Evolutionary conservation across 495 filamentous ascomycete genomes (phyloP), one percentile per base, ranked within the genome.

Genomic region (Penicillium atrosanguineum): DNA sequence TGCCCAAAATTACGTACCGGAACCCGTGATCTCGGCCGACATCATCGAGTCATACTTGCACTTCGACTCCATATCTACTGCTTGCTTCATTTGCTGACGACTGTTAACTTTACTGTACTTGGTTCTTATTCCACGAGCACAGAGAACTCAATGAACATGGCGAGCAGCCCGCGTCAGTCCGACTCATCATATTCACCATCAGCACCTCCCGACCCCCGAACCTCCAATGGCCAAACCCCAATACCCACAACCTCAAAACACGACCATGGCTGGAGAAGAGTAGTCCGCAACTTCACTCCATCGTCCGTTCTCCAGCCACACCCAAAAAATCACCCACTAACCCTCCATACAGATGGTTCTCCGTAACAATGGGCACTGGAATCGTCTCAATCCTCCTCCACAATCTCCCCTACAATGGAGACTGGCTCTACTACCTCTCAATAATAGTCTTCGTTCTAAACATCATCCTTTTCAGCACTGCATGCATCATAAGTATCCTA

Each of bases 311-410:
- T 25, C 31, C 23, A 1, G 21, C 5, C 4, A 23, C 6, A 49
- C 19, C 21, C 25, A 0, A 19, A 34, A n/a, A 20, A 29, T 14
- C n/a, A 31, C 18, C 20, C 19, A 14, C 48, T 57, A 47, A 54
- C 42, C 43, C 18, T 8, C 34, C 1, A 16, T 6, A n/a, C 34
- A 76, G 70, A 55, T 76, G 73, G 73, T 73, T 77, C 54, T 74
- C 83, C 8, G 73, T 83, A 34, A 87, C 65, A 15, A 87, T 88
- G 83, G 81, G 84, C 28, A 88, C 84, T 0, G 85, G 84, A 5
- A 83, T 87, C 23, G 79, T 83, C 3, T 83, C 83, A 6, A 78
- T 84, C 26, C 69, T 86, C 8, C 70, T 86, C 3, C 74, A 83
- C 55, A 74, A 73, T 9, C 69, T 86, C 4, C 81, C 83, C 4